Base-by-base conservation (phyloP, 345 rosid species). In the Barbarea vulgaris region DNA sequence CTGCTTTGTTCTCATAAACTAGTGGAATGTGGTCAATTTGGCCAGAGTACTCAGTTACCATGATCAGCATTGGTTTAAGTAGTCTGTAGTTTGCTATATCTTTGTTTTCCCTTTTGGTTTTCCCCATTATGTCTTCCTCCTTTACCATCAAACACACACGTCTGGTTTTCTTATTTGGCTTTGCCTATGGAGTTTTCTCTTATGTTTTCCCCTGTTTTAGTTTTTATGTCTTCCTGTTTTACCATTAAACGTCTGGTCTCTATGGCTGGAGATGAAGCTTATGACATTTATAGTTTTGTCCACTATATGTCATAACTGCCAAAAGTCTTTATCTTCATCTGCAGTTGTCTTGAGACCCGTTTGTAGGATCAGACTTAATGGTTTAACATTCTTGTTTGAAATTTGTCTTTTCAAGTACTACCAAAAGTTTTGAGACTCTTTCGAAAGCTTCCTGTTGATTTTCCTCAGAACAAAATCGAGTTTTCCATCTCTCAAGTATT, bases 281-380 rank as follows among this genome's bases (percentile, higher is more conserved):
- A 69, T 53, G 75, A 69, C 69, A 41, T 50, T 39, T 9, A 25
- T 57, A 19, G 48, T 19, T 17, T 13, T 74, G 72, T 57, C 30
- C 22, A 60, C 64, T 70, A 52, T 14, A 31, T 53, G 70, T 41
- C 64, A 69, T 53, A 11, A 18, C 44, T 69, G 47, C 77, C 19
- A 41, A 64, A 64, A 41, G 56, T 41, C 36, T 7, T 44, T 67
- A 39, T 51, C 50, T 62, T 69, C 58, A 50, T 42, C 64, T 42
- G 50, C 42, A 64, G 59, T 46, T 70, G 60, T 10, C 53, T 64
- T 56, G 61, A 64, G 72, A 77, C 72, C 72, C 62, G 41, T 64
- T 70, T 64, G 28, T 70, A 41, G 37, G 56, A 76, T 22, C 48
- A 62, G 63, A 34, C 44, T 10, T 54, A 18, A 54, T 70, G 71